These are phyloP conservation scores for Apocynum venetum DNA, from an alignment of 257 asterid species.

Conservation along the genomic window DNA sequence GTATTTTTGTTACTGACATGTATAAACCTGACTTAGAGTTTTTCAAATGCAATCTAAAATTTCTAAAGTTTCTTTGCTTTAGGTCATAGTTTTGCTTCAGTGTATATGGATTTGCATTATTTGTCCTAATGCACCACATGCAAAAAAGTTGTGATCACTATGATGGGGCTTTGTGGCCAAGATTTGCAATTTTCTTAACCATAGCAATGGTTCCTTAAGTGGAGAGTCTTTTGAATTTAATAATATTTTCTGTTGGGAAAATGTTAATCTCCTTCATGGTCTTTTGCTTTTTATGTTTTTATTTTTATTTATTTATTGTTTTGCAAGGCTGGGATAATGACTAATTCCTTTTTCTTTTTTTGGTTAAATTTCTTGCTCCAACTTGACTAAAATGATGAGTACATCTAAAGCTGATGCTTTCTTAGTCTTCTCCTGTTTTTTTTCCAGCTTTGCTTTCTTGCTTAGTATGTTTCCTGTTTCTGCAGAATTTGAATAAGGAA, in stretches of 20 bases:
- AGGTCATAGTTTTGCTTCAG: background rate
- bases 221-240: background rate
- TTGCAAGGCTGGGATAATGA: background rate
- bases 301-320: background rate
- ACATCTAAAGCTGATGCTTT: background rate
- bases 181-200: background rate
- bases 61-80: background rate
- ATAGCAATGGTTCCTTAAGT: background rate
- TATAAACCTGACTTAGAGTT: background rate
- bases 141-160: background rate
- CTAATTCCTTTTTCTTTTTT: background rate
- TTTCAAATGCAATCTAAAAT: background rate
- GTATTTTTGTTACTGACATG: background rate
- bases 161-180: background rate
- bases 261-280: background rate
- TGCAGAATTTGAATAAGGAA: conserved; percentile 65
- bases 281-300: background rate
- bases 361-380: background rate
- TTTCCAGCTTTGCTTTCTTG: conserved; percentile 3
- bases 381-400: background rate
- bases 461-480: conserved; percentile 15
- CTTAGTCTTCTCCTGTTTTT: background rate
- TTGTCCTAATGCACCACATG: background rate
- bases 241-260: background rate
- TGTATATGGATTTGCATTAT: background rate